Evolutionary conservation across 208 protist species (phyloP).

Genomic region (Trypanosoma scelopori): DNA sequence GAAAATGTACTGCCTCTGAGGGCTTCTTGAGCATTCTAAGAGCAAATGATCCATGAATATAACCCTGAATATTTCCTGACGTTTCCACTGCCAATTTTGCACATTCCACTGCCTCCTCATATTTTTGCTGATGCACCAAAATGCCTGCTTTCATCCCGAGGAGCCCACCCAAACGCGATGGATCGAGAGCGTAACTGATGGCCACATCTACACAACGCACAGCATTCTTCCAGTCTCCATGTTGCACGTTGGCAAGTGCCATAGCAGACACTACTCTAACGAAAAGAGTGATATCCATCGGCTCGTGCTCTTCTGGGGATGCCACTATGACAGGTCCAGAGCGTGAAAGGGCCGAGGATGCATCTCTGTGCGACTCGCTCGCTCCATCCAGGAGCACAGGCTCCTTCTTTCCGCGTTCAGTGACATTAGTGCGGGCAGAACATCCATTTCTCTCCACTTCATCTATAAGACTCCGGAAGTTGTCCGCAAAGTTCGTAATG

Average conservation of each 20-base stretch:
- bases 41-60: conserved; percentile 78
- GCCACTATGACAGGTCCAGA: conserved; percentile 53
- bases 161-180: conserved; percentile 65
- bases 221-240: conserved; percentile 70
- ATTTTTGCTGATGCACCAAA: conserved; percentile 73
- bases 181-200: conserved; percentile 61
- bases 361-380: neutral
- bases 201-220: conserved; percentile 71
- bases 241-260: conserved; percentile 83
- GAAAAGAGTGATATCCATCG: conserved; percentile 80
- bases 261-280: conserved; percentile 76
- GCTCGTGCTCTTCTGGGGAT: conserved; percentile 55
- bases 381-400: neutral
- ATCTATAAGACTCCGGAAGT: conserved; percentile 79
- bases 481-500: conserved; percentile 69
- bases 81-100: conserved; percentile 62
- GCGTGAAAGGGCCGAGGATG: conserved; percentile 3
- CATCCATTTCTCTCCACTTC: conserved; percentile 79
- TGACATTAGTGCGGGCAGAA: conserved; percentile 28
- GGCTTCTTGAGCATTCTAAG: conserved; percentile 48
- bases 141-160: conserved; percentile 83
- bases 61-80: conserved; percentile 78
- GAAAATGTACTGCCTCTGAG: conserved; percentile 58
- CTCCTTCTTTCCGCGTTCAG: conserved; percentile 1
- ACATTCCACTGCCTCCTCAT: conserved; percentile 54